These are phyloP conservation scores for Alternaria burnsii DNA, from an alignment of 2,329 filamentous ascomycete species.

Conservation along the genomic window DNA sequence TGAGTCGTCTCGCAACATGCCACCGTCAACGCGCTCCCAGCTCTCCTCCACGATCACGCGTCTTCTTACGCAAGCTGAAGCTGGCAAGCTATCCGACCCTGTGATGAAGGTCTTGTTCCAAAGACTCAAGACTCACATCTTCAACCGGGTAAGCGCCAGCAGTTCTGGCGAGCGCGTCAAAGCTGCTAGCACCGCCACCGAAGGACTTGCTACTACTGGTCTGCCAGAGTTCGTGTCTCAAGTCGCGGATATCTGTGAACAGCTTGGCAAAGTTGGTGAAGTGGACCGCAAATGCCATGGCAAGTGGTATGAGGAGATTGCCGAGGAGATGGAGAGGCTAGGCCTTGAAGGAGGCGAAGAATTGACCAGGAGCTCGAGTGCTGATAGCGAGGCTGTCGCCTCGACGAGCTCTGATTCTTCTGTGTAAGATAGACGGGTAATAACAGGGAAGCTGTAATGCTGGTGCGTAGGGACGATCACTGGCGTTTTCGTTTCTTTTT, in stretches of 20 bases:
- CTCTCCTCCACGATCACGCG: slow-evolving; percentile 54
- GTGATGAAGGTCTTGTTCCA: slow-evolving; percentile 74
- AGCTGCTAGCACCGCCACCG: slow-evolving; percentile 72
- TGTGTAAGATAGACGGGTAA: not conserved
- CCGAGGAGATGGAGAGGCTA: slow-evolving; percentile 60
- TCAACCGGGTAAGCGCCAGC: slow-evolving; percentile 69
- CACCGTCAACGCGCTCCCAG: slow-evolving; percentile 55
- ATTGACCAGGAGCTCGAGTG: slow-evolving; percentile 34
- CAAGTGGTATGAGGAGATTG: slow-evolving; percentile 74
- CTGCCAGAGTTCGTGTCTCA: slow-evolving; percentile 76
- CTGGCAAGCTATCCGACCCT: slow-evolving; percentile 64
- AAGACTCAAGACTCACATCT: slow-evolving; percentile 71
- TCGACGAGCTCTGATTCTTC: slow-evolving; percentile 4
- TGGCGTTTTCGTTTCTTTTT: slow-evolving; percentile 4
- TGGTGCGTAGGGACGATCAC: not conserved
- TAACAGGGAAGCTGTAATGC: not conserved
- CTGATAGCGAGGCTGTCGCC: slow-evolving; percentile 29
- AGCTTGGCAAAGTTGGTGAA: slow-evolving; percentile 69
- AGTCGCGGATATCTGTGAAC: slow-evolving; percentile 74
- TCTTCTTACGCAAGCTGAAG: slow-evolving; percentile 63
- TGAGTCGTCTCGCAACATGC: slow-evolving; percentile 61
- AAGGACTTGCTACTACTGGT: slow-evolving; percentile 73
- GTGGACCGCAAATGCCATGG: slow-evolving; percentile 75
- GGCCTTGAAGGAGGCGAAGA: slow-evolving; percentile 44
- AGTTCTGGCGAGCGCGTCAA: slow-evolving; percentile 75